Evolutionary conservation across 2,329 filamentous ascomycete species (phyloP), one percentile per base, ranked within the genome.

Genomic region (Hymenoscyphus salicellus): DNA sequence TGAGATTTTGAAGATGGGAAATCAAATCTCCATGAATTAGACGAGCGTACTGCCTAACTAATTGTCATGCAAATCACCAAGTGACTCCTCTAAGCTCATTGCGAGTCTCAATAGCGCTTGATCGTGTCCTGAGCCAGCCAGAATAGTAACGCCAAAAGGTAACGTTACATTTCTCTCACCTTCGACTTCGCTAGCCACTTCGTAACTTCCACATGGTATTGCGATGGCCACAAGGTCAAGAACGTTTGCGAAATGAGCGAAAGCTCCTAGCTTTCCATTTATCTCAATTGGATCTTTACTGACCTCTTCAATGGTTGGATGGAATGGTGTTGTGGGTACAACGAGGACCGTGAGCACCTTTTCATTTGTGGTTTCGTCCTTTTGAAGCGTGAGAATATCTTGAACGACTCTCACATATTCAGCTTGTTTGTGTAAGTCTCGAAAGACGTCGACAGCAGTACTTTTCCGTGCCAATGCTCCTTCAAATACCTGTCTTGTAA

Each of bases 241-340:
- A 23, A 86, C 80, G 70, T 86, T 86, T 2, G 77, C 83, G 70
- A 80, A 84, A 68, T 85, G 83, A 1, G 82, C 81, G 70, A 84
- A 85, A 46, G 75, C 43, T 10, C 81, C 81, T n/a, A 83, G 67
- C 23, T 76, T 75, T 30, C 78, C 78, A 66, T 85, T 85, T 65
- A 80, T 77, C 16, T 70, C 75, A 58, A 86, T 76, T 0, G 83
- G 83, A 69, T 85, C 81, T 16, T 74, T 75, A 11, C 80, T 76
- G 63, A 85, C 80, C 65, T 83, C 80, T 46, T 78, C 73, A 17
- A 85, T 81, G 1, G 78, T 83, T 60, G 76, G 77, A 68, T 80
- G 79, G 32, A 73, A 75, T 17, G 83, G 83, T 43, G 81, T 76
- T 0, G 83, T 85, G 0, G 84, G 84, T 1, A 84, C 82, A 6